phyloP scores from a whole-genome alignment of 352 stramenopile species.

The Globisporangium emineosum region DNA sequence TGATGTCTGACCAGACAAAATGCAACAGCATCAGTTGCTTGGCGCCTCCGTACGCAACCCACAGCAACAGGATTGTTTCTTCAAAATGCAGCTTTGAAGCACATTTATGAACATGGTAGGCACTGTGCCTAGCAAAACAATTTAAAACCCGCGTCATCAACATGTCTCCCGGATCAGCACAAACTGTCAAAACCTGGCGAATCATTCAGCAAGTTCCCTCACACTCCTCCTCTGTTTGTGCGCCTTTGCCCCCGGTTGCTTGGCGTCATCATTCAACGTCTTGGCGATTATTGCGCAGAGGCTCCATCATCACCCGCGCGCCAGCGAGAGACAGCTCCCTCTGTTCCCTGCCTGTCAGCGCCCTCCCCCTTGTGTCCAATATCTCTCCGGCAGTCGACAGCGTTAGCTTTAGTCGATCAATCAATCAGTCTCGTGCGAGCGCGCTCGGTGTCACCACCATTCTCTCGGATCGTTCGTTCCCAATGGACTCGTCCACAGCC shows the following conservation, averaged over 20 bases:
- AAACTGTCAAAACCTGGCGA: background rate
- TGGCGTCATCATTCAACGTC: conserved; percentile 5
- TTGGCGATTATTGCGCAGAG: background rate
- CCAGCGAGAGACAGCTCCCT: conserved; percentile 1
- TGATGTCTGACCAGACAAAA: too few relatives aligned
- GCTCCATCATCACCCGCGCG: background rate
- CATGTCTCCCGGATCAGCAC: conserved; percentile 4
- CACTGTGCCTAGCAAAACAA: background rate
- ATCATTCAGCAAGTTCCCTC: too few relatives aligned
- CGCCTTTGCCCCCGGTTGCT: background rate
- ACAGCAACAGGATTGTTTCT: too few relatives aligned
- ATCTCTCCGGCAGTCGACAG: too few relatives aligned
- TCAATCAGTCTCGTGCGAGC: background rate
- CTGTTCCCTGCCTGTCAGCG: background rate
- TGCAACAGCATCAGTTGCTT: too few relatives aligned
- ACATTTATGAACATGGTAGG: background rate
- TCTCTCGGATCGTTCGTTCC: background rate
- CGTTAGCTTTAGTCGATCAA: too few relatives aligned
- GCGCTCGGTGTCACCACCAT: background rate
- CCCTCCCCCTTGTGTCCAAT: background rate
- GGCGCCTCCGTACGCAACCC: too few relatives aligned
- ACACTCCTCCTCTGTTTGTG: background rate
- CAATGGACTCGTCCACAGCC: background rate
- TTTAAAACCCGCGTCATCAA: background rate
- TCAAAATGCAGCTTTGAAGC: too few relatives aligned